Percentiles rank a stretch among this genome's conserved stretches.
Conservation (phyloP, 768 basidiomycete species). For the Mycena floridula region DNA sequence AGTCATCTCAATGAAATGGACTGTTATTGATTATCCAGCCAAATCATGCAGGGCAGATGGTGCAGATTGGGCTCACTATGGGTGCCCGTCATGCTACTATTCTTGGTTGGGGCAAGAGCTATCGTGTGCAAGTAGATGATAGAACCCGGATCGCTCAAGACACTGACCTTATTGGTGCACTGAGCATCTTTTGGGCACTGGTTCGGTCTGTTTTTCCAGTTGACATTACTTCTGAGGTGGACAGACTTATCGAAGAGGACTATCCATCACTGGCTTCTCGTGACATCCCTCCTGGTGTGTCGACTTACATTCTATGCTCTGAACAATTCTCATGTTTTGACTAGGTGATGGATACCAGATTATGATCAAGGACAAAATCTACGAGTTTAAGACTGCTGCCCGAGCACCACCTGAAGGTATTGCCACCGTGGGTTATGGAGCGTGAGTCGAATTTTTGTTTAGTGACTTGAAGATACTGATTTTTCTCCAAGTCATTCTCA, state of each 20-base stretch:
- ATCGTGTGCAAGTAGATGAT: not conserved
- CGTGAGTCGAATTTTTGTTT: no score
- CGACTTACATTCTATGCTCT: not conserved
- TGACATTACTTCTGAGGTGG: not conserved
- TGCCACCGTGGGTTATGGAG: slow-evolving; percentile 1
- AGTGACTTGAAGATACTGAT: no score
- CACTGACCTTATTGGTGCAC: slow-evolving; percentile 1
- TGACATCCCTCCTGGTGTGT: slow-evolving; percentile 1
- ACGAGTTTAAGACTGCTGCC: not conserved
- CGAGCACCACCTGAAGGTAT: slow-evolving; percentile 3
- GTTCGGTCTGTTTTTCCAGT: not conserved
- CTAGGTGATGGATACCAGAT: slow-evolving; percentile 1
- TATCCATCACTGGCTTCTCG: not conserved
- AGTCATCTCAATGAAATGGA: not conserved
- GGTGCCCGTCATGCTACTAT: slow-evolving; percentile 1
- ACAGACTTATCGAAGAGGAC: not conserved
- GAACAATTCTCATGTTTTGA: not conserved
- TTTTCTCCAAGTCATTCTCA: no score
- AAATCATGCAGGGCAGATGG: not conserved
- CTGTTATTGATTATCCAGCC: not conserved
- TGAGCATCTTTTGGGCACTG: slow-evolving; percentile 4
- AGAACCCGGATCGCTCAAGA: not conserved
- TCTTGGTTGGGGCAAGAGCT: slow-evolving; percentile 3
- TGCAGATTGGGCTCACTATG: slow-evolving; percentile 1
- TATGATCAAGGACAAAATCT: not conserved